These are phyloP conservation scores for Pichia exigua DNA, from an alignment of 805 yeast genomes.

Conservation along the genomic window DNA sequence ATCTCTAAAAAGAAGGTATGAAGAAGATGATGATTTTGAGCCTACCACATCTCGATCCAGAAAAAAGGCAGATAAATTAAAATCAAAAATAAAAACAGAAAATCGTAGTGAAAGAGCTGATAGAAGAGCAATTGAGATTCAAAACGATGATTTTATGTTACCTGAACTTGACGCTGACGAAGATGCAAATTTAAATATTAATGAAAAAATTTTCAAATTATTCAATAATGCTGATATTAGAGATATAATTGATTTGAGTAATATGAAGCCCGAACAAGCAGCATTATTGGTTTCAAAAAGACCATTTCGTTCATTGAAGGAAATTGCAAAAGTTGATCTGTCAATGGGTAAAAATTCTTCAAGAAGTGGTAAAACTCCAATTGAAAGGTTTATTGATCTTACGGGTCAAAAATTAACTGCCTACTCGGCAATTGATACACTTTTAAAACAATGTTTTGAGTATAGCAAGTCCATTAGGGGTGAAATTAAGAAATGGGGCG, in stretches of 20 bases:
- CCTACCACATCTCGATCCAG: neutral
- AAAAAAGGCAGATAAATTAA: neutral
- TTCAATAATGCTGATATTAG: constrained; percentile 68
- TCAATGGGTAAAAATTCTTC: constrained; percentile 17
- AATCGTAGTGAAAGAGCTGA: constrained; percentile 10
- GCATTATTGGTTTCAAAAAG: constrained; percentile 53
- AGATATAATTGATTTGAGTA: constrained; percentile 76
- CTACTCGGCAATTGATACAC: constrained; percentile 89
- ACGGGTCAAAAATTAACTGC: constrained; percentile 70
- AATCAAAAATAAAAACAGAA: neutral
- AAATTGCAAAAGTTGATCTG: constrained; percentile 52
- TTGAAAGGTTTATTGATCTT: constrained; percentile 66
- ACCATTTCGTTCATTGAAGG: constrained; percentile 57
- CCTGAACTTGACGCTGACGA: constrained; percentile 24
- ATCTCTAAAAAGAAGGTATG: constrained; percentile 31
- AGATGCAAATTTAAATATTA: constrained; percentile 35
- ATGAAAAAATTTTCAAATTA: constrained; percentile 62
- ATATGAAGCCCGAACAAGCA: constrained; percentile 61
- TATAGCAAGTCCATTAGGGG: constrained; percentile 63
- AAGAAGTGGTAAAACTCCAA: constrained; percentile 27
- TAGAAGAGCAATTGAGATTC: constrained; percentile 21
- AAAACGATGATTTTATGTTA: constrained; percentile 29
- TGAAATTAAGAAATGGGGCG: constrained; percentile 85
- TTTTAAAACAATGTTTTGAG: constrained; percentile 73
- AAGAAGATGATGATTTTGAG: constrained; percentile 32